Evolutionary conservation across 148 eudicot genomes (phyloP).

Genomic region (Rhododendron vialii): DNA sequence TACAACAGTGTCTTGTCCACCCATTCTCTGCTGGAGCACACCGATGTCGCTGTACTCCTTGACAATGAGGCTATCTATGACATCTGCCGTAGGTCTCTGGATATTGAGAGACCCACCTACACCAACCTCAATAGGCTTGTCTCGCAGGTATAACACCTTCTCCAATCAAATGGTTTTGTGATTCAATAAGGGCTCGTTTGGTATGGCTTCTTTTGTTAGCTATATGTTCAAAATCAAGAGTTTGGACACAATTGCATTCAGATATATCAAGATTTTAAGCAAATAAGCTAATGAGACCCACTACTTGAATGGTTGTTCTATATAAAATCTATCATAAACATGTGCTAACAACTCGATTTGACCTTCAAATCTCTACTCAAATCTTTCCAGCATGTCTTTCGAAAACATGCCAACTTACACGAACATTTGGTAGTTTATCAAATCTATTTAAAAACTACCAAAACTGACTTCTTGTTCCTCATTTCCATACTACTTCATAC

Average conservation of each 20-base stretch:
- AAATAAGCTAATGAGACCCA: too few species aligned
- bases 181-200: background rate
- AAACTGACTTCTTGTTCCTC: too few species aligned
- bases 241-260: background rate
- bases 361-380: background rate
- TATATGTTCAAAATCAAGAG: too few species aligned
- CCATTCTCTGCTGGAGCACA: constrained; percentile 47
- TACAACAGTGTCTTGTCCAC: constrained; percentile 46
- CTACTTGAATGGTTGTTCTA: background rate
- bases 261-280: background rate
- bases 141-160: constrained; percentile 32
- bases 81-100: constrained; percentile 44
- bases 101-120: constrained; percentile 47
- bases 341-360: too few species aligned
- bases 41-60: constrained; percentile 44
- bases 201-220: too few species aligned
- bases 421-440: too few species aligned
- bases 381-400: too few species aligned
- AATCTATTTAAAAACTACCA: too few species aligned
- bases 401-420: too few species aligned
- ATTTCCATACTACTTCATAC: too few species aligned
- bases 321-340: too few species aligned
- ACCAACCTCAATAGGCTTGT: constrained; percentile 52
- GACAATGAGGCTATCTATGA: constrained; percentile 51
- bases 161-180: background rate